Conservation (phyloP, 163 green algal species). For the Chloromonas sp. region DNA sequence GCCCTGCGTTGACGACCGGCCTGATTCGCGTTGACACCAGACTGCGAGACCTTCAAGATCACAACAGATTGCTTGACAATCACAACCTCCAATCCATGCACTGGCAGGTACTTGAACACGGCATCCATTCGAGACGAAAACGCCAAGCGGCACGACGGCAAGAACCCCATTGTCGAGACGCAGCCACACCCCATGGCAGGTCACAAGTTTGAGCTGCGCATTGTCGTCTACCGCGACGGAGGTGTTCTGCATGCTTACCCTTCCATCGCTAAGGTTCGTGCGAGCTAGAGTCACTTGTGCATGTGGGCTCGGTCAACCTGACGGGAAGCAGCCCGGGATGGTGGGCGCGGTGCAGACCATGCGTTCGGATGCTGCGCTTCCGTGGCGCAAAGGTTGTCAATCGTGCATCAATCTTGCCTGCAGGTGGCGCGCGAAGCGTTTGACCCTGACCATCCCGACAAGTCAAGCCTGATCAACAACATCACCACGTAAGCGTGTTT, state of each 20-base stretch:
- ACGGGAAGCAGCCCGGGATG: too few species aligned
- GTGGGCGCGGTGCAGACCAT: too few species aligned
- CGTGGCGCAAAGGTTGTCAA: not conserved
- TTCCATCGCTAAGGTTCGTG: slow-evolving; percentile 30
- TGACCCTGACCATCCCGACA: slow-evolving; percentile 24
- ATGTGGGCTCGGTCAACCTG: not conserved
- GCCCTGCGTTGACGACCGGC: too few species aligned
- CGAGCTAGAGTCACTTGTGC: not conserved
- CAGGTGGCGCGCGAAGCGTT: slow-evolving; percentile 27
- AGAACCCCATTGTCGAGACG: not conserved
- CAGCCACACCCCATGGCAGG: slow-evolving; percentile 4
- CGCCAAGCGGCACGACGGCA: not conserved
- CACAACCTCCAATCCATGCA: not conserved
- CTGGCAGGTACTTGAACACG: slow-evolving; percentile 26
- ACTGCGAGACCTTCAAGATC: too few species aligned
- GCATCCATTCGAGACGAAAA: slow-evolving; percentile 9
- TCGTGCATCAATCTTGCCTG: not conserved
- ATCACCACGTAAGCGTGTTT: slow-evolving; percentile 19
- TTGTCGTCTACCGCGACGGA: slow-evolving; percentile 29
- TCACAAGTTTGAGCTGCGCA: slow-evolving; percentile 35
- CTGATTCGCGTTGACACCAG: too few species aligned
- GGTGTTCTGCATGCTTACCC: slow-evolving; percentile 24
- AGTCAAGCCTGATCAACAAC: slow-evolving; percentile 29
- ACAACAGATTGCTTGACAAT: too few species aligned
- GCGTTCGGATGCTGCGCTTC: too few species aligned